Evolutionary conservation across 1,284 basidiomycete species (phyloP).

Genomic region (Leccinum subrobustum): DNA sequence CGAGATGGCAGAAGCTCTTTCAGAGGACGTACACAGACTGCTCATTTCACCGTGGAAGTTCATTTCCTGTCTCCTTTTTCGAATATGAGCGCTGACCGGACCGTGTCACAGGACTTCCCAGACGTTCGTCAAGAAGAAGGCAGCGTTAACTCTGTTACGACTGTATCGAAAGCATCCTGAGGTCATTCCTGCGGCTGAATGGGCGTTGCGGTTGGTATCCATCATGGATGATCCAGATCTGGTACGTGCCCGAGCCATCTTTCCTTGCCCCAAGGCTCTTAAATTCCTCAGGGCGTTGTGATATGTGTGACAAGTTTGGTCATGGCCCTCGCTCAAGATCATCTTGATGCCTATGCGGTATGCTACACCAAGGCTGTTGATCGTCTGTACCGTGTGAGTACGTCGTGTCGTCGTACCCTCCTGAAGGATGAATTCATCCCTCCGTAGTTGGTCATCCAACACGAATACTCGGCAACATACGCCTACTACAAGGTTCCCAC

Average conservation of each 20-base stretch:
- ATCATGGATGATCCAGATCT: slow-evolving; percentile 94
- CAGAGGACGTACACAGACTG: slow-evolving; percentile 90
- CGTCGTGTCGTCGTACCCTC: neutral
- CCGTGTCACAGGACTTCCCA: slow-evolving; percentile 75
- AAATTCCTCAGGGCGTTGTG: slow-evolving; percentile 75
- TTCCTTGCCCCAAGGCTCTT: slow-evolving; percentile 5
- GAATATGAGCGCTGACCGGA: neutral
- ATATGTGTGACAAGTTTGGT: slow-evolving; percentile 92
- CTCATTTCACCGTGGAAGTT: slow-evolving; percentile 91
- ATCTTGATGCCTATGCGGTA: slow-evolving; percentile 85
- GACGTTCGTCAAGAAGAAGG: slow-evolving; percentile 98
- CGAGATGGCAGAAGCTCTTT: slow-evolving; percentile 97
- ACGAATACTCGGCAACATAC: slow-evolving; percentile 87
- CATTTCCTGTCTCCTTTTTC: neutral
- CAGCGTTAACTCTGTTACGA: slow-evolving; percentile 89
- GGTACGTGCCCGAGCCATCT: slow-evolving; percentile 40
- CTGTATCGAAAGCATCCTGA: slow-evolving; percentile 96
- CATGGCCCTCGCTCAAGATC: slow-evolving; percentile 93
- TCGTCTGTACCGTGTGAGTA: slow-evolving; percentile 76
- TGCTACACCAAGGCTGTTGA: slow-evolving; percentile 96
- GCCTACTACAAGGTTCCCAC: slow-evolving; percentile 97
- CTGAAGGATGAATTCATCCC: slow-evolving; percentile 1
- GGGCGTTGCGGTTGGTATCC: slow-evolving; percentile 92
- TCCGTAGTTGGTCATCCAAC: slow-evolving; percentile 81
- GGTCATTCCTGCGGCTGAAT: slow-evolving; percentile 90